Conservation (phyloP, 2,329 filamentous ascomycete genomes). For the Aureobasidium mangrovei region DNA sequence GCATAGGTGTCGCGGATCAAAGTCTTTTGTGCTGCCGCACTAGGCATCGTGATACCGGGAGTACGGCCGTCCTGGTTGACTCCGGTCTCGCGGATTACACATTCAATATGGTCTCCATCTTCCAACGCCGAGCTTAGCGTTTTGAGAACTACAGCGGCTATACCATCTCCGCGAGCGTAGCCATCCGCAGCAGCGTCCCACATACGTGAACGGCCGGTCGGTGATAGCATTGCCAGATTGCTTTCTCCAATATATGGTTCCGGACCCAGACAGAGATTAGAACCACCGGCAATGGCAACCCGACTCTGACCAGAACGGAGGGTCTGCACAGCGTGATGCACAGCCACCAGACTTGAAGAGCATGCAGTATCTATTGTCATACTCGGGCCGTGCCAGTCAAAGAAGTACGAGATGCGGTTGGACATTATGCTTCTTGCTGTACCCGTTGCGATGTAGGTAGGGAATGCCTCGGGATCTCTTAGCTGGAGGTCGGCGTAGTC, state of each 20-base stretch:
- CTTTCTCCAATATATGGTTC: conserved; percentile 21
- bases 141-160: conserved; percentile 45
- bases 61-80: conserved; percentile 33
- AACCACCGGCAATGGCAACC: conserved; percentile 18
- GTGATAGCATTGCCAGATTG: conserved; percentile 27
- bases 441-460: conserved; percentile 20
- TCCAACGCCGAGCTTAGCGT: conserved; percentile 34
- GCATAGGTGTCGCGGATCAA: conserved; percentile 32
- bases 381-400: conserved; percentile 31
- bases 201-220: conserved; percentile 31
- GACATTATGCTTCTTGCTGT: conserved; percentile 31
- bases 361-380: conserved; percentile 42
- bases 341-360: conserved; percentile 32
- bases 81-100: conserved; percentile 29
- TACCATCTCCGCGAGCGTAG: conserved; percentile 46
- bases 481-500: conserved; percentile 19
- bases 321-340: conserved; percentile 26
- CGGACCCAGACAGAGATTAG: conserved; percentile 22
- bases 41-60: conserved; percentile 34
- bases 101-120: conserved; percentile 39
- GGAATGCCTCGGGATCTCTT: conserved; percentile 18
- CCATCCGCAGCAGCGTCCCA: conserved; percentile 36
- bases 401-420: conserved; percentile 32
- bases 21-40: conserved; percentile 27
- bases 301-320: conserved; percentile 29